Percentiles rank a stretch among this genome's conserved stretches.
phyloP scores from a whole-genome alignment of 2,329 filamentous ascomycete species.

The Plenodomus biglobosus region DNA sequence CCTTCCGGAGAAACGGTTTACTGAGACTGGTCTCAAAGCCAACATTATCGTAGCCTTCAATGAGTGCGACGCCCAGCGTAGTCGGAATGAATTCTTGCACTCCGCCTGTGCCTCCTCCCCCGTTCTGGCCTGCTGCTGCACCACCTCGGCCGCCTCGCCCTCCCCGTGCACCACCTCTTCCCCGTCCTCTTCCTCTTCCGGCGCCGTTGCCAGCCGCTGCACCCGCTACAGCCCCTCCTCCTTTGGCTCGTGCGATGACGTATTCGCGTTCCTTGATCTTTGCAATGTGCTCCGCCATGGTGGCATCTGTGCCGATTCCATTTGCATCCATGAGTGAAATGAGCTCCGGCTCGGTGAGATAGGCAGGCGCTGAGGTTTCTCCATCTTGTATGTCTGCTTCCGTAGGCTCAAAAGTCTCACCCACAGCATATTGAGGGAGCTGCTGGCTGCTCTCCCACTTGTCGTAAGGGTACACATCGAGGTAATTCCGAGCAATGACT shows the following conservation, averaged over 20 bases:
- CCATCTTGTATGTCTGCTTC: conserved; percentile 89
- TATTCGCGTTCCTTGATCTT: conserved; percentile 93
- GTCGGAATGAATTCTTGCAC: conserved; percentile 92
- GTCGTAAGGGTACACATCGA: conserved; percentile 95
- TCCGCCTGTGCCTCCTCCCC: conserved; percentile 48
- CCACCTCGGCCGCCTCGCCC: conserved; percentile 52
- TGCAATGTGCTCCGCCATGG: conserved; percentile 97
- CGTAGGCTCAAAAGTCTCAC: conserved; percentile 81
- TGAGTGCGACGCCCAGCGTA: conserved; percentile 83
- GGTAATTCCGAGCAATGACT: conserved; percentile 86
- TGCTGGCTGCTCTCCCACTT: conserved; percentile 89
- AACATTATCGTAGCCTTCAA: conserved; percentile 93
- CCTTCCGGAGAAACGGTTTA: conserved; percentile 94
- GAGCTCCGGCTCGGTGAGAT: conserved; percentile 91
- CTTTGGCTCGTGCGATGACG: conserved; percentile 65
- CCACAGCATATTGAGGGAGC: conserved; percentile 75
- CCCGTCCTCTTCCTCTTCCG: conserved; percentile 49
- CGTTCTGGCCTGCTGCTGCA: conserved; percentile 43
- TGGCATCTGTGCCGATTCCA: conserved; percentile 96
- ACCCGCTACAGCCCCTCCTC: conserved; percentile 33
- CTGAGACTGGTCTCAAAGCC: conserved; percentile 89
- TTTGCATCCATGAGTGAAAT: conserved; percentile 98
- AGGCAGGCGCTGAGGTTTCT: conserved; percentile 81
- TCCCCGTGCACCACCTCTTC: conserved; percentile 33
- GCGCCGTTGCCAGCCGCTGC: conserved; percentile 43